Conservation (phyloP, 2,329 filamentous ascomycete species). For the Penicillium fuscoglaucum region DNA sequence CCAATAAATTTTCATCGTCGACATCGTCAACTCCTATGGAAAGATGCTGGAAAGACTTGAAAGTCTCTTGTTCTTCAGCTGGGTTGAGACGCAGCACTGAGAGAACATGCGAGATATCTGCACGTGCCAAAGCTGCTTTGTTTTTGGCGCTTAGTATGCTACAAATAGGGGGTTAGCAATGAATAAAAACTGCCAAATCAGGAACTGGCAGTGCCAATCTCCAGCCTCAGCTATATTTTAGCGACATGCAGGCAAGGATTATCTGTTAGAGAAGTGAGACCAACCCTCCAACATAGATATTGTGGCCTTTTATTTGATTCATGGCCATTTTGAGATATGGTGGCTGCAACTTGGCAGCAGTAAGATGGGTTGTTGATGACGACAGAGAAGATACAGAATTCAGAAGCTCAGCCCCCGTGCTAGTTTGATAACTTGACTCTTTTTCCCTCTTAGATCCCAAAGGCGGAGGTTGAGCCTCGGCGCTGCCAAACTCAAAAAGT, state of each 20-base stretch:
- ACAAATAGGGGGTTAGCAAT: conserved; percentile 20
- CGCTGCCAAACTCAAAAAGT: conserved; percentile 12
- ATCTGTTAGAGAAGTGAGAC: conserved; percentile 20
- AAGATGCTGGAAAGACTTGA: conserved; percentile 68
- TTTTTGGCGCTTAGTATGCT: conserved; percentile 79
- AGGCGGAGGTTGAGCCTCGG: conserved; percentile 24
- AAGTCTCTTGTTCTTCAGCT: conserved; percentile 55
- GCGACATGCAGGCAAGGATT: background rate
- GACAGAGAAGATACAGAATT: background rate
- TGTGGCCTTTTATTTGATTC: conserved; percentile 67
- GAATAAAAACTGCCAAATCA: background rate
- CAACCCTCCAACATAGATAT: conserved; percentile 79
- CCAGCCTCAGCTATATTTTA: background rate
- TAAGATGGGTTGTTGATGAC: background rate
- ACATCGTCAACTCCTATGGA: conserved; percentile 86
- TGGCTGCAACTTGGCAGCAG: background rate
- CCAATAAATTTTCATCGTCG: conserved; percentile 81
- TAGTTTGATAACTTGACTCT: conserved; percentile 8
- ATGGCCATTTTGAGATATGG: conserved; percentile 43
- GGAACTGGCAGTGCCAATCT: background rate
- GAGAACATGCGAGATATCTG: conserved; percentile 85
- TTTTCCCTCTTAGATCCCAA: conserved; percentile 2
- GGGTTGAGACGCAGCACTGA: conserved; percentile 70
- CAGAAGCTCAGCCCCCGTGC: background rate
- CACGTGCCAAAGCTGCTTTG: conserved; percentile 66